Conservation (phyloP, 208 protist species). For the Trypanosoma rangeli region DNA sequence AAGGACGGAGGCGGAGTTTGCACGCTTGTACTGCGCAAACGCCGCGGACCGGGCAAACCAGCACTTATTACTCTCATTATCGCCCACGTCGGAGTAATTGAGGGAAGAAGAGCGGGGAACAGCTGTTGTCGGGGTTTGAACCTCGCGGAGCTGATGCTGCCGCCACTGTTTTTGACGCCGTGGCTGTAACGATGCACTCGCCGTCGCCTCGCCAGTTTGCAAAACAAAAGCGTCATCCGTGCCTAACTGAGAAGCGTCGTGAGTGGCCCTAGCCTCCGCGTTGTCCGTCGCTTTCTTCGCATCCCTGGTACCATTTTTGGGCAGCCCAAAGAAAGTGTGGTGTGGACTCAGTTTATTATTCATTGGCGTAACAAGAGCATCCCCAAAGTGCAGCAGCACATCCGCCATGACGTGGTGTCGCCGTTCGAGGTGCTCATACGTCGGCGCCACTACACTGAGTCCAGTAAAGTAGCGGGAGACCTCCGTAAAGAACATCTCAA, state of each 20-base stretch:
- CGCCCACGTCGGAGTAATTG: background rate
- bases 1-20: conserved; percentile 19
- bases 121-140: background rate
- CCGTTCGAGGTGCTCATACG: conserved; percentile 76
- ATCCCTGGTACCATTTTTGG: background rate
- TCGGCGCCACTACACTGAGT: conserved; percentile 69
- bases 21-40: conserved; percentile 34
- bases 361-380: background rate
- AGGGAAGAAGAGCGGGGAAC: background rate
- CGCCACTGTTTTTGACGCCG: too few species aligned
- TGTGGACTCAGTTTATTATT: conserved; percentile 2
- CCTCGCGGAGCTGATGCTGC: background rate
- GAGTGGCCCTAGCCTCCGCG: background rate
- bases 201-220: background rate
- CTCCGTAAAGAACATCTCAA: conserved; percentile 77
- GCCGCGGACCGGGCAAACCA: conserved; percentile 73
- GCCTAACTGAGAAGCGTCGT: background rate
- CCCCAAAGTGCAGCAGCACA: conserved; percentile 65
- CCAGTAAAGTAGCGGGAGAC: conserved; percentile 80
- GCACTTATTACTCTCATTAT: conserved; percentile 13
- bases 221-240: background rate
- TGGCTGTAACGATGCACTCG: background rate
- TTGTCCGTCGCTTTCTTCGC: background rate
- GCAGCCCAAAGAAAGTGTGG: background rate
- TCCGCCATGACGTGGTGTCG: conserved; percentile 48